A percentile compares a stretch with the other conserved stretches of the same genome.
Conservation (phyloP, 2,329 filamentous ascomycete species). For the Penicillium sp. region DNA sequence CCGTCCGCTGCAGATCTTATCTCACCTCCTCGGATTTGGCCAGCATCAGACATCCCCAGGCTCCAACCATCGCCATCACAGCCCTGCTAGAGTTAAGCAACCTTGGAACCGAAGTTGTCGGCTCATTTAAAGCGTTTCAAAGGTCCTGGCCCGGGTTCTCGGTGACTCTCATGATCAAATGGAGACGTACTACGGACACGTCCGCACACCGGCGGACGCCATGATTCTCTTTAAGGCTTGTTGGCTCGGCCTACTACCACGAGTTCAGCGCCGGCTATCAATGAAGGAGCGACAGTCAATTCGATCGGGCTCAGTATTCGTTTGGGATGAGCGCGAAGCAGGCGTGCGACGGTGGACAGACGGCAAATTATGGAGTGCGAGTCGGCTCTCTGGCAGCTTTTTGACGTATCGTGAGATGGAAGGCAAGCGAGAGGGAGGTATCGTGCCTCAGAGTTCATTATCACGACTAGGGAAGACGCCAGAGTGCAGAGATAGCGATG, state of each 20-base stretch:
- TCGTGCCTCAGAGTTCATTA: slow-evolving; percentile 62
- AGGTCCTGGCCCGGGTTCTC: slow-evolving; percentile 18
- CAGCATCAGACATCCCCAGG: slow-evolving; percentile 5
- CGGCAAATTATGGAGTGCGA: slow-evolving; percentile 98
- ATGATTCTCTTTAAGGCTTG: slow-evolving; percentile 99
- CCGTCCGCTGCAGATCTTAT: not conserved
- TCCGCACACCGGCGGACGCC: slow-evolving; percentile 93
- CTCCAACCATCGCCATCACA: not conserved
- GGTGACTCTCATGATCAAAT: slow-evolving; percentile 54
- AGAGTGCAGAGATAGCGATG: slow-evolving; percentile 80
- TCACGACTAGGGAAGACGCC: slow-evolving; percentile 72
- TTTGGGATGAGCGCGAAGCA: slow-evolving; percentile 99
- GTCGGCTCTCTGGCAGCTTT: slow-evolving; percentile 94
- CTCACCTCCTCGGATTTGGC: not conserved
- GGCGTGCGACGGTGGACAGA: slow-evolving; percentile 99
- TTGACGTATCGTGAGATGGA: slow-evolving; percentile 98
- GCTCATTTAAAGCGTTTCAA: not conserved
- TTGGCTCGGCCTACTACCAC: slow-evolving; percentile 80
- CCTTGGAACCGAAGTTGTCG: not conserved
- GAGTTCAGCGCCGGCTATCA: slow-evolving; percentile 88
- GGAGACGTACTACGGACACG: slow-evolving; percentile 96
- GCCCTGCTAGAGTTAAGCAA: not conserved
- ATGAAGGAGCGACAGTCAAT: slow-evolving; percentile 98
- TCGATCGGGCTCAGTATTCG: slow-evolving; percentile 93
- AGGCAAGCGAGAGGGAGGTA: slow-evolving; percentile 82